These are phyloP conservation scores for Colletotrichum tropicale DNA, from an alignment of 2,329 filamentous ascomycete species.

Conservation along the genomic window DNA sequence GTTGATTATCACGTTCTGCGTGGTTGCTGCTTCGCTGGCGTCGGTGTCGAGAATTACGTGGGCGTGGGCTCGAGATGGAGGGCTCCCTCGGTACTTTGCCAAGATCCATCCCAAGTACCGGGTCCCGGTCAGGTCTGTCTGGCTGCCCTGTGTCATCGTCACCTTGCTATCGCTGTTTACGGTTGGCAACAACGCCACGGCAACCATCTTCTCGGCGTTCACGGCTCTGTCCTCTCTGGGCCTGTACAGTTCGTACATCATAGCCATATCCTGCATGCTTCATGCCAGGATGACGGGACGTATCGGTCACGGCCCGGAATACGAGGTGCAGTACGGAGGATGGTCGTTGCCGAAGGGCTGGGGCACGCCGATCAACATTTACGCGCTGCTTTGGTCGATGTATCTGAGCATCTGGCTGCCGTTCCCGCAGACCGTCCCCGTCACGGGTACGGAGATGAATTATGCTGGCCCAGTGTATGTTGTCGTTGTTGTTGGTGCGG, in stretches of 20 bases:
- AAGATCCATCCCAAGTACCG: conserved; percentile 9
- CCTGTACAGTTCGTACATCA: conserved; percentile 18
- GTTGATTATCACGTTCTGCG: conserved; percentile 17
- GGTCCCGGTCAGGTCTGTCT: conserved; percentile 9
- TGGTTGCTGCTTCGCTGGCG: conserved; percentile 38
- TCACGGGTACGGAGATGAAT: conserved; percentile 17
- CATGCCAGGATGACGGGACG: conserved; percentile 9
- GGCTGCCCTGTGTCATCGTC: conserved; percentile 15
- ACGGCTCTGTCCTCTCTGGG: conserved; percentile 13
- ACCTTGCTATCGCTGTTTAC: conserved; percentile 10
- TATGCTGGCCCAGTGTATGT: conserved; percentile 13
- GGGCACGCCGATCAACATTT: conserved; percentile 7
- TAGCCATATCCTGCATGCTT: conserved; percentile 17
- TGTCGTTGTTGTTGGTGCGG: neutral
- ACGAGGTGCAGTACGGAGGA: conserved; percentile 6
- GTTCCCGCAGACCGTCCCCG: conserved; percentile 13
- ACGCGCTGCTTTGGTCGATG: conserved; percentile 14
- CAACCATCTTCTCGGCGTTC: conserved; percentile 17
- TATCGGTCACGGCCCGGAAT: neutral
- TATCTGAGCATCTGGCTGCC: conserved; percentile 11
- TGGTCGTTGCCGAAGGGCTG: conserved; percentile 11
- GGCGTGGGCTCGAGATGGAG: conserved; percentile 16
- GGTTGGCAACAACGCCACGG: conserved; percentile 13
- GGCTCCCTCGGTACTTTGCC: conserved; percentile 15
- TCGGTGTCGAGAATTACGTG: conserved; percentile 25